Conservation (phyloP, 2,329 filamentous ascomycete species). For the Corniculantispora saksenae region DNA sequence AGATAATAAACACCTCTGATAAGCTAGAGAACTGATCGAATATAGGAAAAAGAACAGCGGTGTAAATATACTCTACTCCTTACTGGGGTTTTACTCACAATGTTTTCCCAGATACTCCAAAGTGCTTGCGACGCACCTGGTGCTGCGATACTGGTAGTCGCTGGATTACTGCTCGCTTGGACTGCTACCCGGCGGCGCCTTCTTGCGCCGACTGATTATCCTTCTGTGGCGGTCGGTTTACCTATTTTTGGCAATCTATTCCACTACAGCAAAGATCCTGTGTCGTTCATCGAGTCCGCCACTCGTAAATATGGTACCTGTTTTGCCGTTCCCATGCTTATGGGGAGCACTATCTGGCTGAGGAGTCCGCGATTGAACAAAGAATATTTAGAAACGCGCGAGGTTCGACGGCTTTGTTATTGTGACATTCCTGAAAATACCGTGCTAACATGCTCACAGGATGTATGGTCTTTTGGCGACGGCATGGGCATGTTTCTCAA, state of each 20-base stretch:
- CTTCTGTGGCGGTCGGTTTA: neutral
- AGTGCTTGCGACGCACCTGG: neutral
- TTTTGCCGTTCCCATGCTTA: conserved; percentile 19
- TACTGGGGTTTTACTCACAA: neutral
- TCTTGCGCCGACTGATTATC: neutral
- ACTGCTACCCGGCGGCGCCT: neutral
- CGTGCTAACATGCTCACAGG: conserved; percentile 10
- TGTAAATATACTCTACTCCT: neutral
- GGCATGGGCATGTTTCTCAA: conserved; percentile 22
- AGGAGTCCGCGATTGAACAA: conserved; percentile 20
- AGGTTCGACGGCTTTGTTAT: conserved; percentile 21
- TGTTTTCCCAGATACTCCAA: neutral
- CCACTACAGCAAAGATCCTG: neutral
- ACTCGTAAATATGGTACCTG: conserved; percentile 17
- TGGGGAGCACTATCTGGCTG: conserved; percentile 20
- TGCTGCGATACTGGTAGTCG: neutral
- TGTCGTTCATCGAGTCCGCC: conserved; percentile 15
- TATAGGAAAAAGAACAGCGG: neutral
- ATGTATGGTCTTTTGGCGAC: conserved; percentile 3
- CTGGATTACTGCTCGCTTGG: neutral
- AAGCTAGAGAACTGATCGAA: neutral
- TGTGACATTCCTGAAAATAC: no score
- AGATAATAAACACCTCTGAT: neutral
- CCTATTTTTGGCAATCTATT: neutral
- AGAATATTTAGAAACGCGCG: conserved; percentile 19